Evolutionary conservation across 768 basidiomycete genomes (phyloP).

Genomic region (Lactarius hatsudake): DNA sequence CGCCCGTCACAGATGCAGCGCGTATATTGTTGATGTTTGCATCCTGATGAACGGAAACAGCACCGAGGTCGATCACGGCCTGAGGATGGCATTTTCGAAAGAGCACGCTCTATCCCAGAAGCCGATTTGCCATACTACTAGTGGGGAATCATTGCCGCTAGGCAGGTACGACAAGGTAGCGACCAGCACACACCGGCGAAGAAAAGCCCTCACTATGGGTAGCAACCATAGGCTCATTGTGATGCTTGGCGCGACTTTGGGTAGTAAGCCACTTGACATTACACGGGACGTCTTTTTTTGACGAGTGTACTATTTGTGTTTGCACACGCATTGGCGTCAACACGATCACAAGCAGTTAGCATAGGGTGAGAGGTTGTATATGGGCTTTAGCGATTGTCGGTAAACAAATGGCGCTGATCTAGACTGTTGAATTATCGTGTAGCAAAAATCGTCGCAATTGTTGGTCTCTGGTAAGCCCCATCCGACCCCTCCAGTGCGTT

Average conservation of each 20-base stretch:
- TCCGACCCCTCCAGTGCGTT: slow-evolving; percentile 67
- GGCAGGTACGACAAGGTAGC: neutral
- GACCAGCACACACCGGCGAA: neutral
- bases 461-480: slow-evolving; percentile 59
- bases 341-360: neutral
- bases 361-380: neutral
- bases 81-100: slow-evolving; percentile 72
- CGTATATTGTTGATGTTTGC: slow-evolving; percentile 82
- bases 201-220: slow-evolving; percentile 37
- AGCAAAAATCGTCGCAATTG: slow-evolving; percentile 39
- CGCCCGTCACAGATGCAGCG: slow-evolving; percentile 31
- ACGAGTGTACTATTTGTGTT: neutral
- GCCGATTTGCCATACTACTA: slow-evolving; percentile 76
- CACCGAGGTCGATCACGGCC: slow-evolving; percentile 63
- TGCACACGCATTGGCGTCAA: neutral
- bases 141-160: slow-evolving; percentile 81
- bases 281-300: neutral
- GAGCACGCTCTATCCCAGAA: slow-evolving; percentile 91
- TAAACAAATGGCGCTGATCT: neutral
- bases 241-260: slow-evolving; percentile 46
- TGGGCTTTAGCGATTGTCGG: neutral
- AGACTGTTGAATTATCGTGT: neutral
- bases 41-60: slow-evolving; percentile 87
- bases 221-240: slow-evolving; percentile 63
- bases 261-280: neutral